These are phyloP conservation scores for Cruciata laevipes DNA, from an alignment of 257 asterid species.

Conservation along the genomic window DNA sequence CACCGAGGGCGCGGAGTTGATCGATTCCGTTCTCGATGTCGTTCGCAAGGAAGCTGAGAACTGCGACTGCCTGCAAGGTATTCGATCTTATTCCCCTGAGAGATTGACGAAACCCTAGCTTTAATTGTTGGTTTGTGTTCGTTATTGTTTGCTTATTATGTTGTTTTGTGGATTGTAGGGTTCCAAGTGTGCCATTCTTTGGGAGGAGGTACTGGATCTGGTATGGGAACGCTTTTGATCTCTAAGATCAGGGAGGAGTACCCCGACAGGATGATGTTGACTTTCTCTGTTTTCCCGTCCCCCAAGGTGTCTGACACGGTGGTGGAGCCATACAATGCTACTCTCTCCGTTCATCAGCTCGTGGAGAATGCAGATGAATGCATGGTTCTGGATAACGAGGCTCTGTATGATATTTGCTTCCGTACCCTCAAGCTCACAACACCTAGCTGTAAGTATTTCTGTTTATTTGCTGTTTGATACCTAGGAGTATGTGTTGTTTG, in stretches of 20 bases:
- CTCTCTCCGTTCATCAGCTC: slow-evolving; percentile 47
- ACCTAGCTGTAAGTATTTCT: slow-evolving; percentile 39
- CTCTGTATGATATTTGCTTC: slow-evolving; percentile 42
- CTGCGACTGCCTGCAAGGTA: slow-evolving; percentile 50
- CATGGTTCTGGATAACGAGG: slow-evolving; percentile 43
- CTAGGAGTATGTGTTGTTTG: background rate
- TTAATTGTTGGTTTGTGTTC: background rate
- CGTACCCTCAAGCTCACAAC: slow-evolving; percentile 42
- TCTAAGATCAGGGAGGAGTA: slow-evolving; percentile 48
- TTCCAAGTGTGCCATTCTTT: slow-evolving; percentile 48
- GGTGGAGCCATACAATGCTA: slow-evolving; percentile 49
- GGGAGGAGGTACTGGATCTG: slow-evolving; percentile 53
- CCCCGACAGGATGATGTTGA: slow-evolving; percentile 48
- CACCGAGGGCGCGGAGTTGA: slow-evolving; percentile 47
- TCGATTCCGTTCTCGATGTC: slow-evolving; percentile 48
- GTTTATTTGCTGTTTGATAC: background rate
- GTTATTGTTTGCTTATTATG: background rate
- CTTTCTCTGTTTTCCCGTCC: slow-evolving; percentile 48
- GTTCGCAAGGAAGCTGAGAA: slow-evolving; percentile 45
- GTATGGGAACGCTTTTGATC: slow-evolving; percentile 45
- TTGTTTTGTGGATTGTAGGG: slow-evolving; percentile 23
- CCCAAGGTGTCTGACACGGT: slow-evolving; percentile 49
- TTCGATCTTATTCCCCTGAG: background rate
- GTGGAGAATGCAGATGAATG: slow-evolving; percentile 51
- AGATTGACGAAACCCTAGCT: background rate